These are phyloP conservation scores for Trametes coccinea DNA, from an alignment of 768 basidiomycete genomes.

Conservation along the genomic window DNA sequence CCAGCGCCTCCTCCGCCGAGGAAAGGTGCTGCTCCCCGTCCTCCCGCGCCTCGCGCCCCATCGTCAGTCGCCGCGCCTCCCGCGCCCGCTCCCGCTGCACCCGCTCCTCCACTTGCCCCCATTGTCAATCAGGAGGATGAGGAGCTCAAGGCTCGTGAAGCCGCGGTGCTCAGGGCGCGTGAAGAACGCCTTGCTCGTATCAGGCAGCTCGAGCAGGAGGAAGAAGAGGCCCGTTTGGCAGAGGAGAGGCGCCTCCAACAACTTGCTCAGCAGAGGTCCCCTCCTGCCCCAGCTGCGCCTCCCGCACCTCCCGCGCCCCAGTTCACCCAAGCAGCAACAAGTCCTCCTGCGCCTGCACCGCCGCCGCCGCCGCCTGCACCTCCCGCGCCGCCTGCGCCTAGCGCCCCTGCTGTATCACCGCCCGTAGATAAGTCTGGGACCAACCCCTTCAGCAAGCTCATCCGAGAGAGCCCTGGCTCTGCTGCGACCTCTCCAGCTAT, in stretches of 20 bases:
- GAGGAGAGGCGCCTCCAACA: constrained; percentile 41
- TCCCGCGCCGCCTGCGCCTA: constrained; percentile 32
- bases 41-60: constrained; percentile 33
- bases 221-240: constrained; percentile 52
- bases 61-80: constrained; percentile 28
- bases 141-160: constrained; percentile 66
- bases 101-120: constrained; percentile 40
- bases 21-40: constrained; percentile 36
- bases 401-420: constrained; percentile 29
- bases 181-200: constrained; percentile 68
- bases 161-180: constrained; percentile 65
- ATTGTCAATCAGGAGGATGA: constrained; percentile 79
- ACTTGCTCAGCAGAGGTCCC: constrained; percentile 33
- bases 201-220: constrained; percentile 69
- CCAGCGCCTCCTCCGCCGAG: constrained; percentile 44
- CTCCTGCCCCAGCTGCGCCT: constrained; percentile 46
- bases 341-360: constrained; percentile 35
- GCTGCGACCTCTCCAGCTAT: constrained; percentile 37
- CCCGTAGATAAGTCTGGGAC: constrained; percentile 56
- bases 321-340: constrained; percentile 23
- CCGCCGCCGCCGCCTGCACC: constrained; percentile 42
- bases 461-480: constrained; percentile 46
- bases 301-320: constrained; percentile 35
- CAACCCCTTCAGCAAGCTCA: constrained; percentile 80
- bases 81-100: constrained; percentile 38